Conservation (phyloP, 208 protist species). For the Acanthamoeba quina region DNA sequence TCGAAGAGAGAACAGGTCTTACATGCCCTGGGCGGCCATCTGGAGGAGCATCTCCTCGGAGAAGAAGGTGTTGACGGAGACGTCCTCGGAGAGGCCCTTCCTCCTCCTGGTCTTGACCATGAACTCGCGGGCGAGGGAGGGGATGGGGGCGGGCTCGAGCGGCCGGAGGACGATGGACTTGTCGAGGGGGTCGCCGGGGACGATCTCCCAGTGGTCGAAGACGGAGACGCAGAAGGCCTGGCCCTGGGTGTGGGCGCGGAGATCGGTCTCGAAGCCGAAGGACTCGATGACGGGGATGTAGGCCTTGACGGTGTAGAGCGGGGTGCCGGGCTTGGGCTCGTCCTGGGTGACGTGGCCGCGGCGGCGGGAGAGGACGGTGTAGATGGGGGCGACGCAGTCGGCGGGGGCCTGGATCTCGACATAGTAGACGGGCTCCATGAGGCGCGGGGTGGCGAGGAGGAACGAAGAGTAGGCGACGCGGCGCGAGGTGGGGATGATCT, state of each 20-base stretch:
- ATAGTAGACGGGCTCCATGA: constrained; percentile 98
- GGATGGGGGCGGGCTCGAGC: constrained; percentile 95
- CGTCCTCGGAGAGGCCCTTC: constrained; percentile 90
- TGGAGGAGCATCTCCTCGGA: constrained; percentile 42
- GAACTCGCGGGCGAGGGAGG: constrained; percentile 98
- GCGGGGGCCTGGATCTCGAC: constrained; percentile 95
- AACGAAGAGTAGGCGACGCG: constrained; percentile 96
- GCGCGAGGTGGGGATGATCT: constrained; percentile 94
- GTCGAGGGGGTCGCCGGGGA: constrained; percentile 99
- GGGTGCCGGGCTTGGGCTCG: constrained; percentile 96
- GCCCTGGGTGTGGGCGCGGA: constrained; percentile 97
- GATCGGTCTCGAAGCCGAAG: constrained; percentile 99
- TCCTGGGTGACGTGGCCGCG: constrained; percentile 95
- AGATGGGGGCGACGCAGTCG: constrained; percentile 92
- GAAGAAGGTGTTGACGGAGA: constrained; percentile 66
- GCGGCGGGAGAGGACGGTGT: constrained; percentile 86
- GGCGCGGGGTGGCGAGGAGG: constrained; percentile 93
- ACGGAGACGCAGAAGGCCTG: constrained; percentile 95
- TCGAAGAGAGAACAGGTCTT: too few species aligned
- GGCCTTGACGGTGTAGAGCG: constrained; percentile 95
- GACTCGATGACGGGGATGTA: constrained; percentile 98
- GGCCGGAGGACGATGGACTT: constrained; percentile 95
- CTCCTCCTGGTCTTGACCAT: constrained; percentile 98
- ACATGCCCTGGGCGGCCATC: not conserved
- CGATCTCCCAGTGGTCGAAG: constrained; percentile 98